These are phyloP conservation scores for Diutina neorugosa DNA, from an alignment of 1,139 yeast species.

Conservation along the genomic window DNA sequence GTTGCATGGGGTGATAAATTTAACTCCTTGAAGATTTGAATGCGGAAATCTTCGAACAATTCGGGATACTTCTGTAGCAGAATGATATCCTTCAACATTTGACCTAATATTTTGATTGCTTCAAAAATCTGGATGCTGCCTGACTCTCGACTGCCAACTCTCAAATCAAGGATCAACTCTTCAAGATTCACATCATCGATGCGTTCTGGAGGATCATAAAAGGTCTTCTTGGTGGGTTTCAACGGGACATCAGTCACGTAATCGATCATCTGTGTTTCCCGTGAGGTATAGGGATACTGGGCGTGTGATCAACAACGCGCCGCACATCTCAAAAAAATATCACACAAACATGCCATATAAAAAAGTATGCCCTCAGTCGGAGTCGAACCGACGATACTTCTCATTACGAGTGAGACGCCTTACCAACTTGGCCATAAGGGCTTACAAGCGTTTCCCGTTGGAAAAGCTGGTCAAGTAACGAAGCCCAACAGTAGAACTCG, in stretches of 20 bases:
- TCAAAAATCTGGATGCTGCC: slow-evolving; percentile 26
- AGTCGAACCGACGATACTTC: slow-evolving; percentile 4
- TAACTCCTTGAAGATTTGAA: slow-evolving; percentile 16
- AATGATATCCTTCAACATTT: slow-evolving; percentile 23
- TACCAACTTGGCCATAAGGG: slow-evolving; percentile 5
- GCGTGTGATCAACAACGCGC: neutral
- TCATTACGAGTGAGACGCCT: slow-evolving; percentile 5
- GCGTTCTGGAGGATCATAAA: slow-evolving; percentile 29
- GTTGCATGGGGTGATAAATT: slow-evolving; percentile 3
- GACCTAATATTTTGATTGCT: slow-evolving; percentile 21
- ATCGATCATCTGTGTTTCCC: neutral
- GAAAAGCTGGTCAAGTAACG: neutral
- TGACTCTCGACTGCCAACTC: slow-evolving; percentile 19
- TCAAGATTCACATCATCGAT: slow-evolving; percentile 24
- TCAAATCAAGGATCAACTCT: slow-evolving; percentile 24
- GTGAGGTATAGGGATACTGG: neutral
- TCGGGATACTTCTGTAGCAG: slow-evolving; percentile 18
- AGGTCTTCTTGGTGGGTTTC: slow-evolving; percentile 28
- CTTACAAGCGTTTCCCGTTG: neutral
- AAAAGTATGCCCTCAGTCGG: slow-evolving; percentile 4
- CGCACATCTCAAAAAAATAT: neutral
- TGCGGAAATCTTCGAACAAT: slow-evolving; percentile 16
- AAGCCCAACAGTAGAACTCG: too few relatives aligned
- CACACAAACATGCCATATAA: neutral
- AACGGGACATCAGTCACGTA: slow-evolving; percentile 24